phyloP scores from a whole-genome alignment of 768 basidiomycete species.

The Lentinula edodes region DNA sequence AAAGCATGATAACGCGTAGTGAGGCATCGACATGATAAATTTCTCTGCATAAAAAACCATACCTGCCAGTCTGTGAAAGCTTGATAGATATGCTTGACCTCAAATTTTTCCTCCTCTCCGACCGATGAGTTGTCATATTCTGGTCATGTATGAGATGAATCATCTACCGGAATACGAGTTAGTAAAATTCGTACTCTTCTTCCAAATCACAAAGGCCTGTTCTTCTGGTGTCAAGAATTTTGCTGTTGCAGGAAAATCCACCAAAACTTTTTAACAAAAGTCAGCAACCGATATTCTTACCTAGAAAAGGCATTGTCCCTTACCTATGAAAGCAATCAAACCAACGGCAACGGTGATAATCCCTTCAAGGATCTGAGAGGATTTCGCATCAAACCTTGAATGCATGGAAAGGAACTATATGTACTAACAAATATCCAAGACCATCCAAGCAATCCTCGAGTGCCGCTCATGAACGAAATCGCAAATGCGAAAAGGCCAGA shows the following conservation, averaged over 20 bases:
- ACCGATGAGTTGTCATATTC: slow-evolving; percentile 53
- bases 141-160: slow-evolving; percentile 11
- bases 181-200: slow-evolving; percentile 38
- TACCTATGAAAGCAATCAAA: slow-evolving; percentile 45
- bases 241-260: slow-evolving; percentile 58
- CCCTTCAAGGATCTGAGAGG: slow-evolving; percentile 55
- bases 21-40: neutral
- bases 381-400: neutral
- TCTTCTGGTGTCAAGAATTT: slow-evolving; percentile 59
- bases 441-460: slow-evolving; percentile 46
- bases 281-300: neutral
- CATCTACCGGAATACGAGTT: neutral
- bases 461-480: slow-evolving; percentile 47
- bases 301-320: slow-evolving; percentile 3
- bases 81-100: slow-evolving; percentile 44
- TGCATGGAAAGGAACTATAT: neutral
- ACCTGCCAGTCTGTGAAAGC: slow-evolving; percentile 65
- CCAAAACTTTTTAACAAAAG: slow-evolving; percentile 35
- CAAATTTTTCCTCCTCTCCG: slow-evolving; percentile 58
- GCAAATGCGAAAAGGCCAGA: slow-evolving; percentile 54
- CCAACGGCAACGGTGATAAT: slow-evolving; percentile 54
- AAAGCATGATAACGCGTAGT: slow-evolving; percentile 10
- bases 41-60: neutral
- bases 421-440: slow-evolving; percentile 62
- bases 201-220: slow-evolving; percentile 46